Evolutionary conservation across 345 rosid species (phyloP), one percentile per base, ranked within the genome.

Genomic region (Euphorbia peplus): DNA sequence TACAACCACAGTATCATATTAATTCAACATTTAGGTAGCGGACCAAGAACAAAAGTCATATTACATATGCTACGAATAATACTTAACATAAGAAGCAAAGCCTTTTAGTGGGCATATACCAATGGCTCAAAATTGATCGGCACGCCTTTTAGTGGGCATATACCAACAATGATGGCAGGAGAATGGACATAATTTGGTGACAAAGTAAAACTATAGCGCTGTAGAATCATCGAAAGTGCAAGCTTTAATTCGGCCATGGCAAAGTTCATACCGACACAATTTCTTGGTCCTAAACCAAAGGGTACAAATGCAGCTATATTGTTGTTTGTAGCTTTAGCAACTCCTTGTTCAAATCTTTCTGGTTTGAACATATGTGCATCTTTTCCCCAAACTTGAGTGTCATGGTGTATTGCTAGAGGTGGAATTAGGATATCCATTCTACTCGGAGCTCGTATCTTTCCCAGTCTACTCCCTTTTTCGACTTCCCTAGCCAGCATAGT

Each of bases 181-280:
- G 75, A 74, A 67, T 81, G 82, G 41, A 75, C 74, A 65, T 75
- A 84, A 5, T 30, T 35, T 5, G 83, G 68, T 4, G 85, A 81
- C 22, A 79, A 53, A 13, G 61, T 68, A 70, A 84, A 67, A 7
- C 32, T 47, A 65, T 77, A 81, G 1, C 51, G 67, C 30, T 75
- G 78, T 1, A 81, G 79, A 16, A 84, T 79, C 83, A 84, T 79
- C 0, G 80, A 68, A 5, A 79, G 68, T 4, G 75, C 67, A 47
- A 75, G 67, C 72, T 81, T 81, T 9, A 66, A 47, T 64, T 77
- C 83, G 0, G 69, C 25, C 0, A 51, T 51, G 3, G 82, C 76
- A 22, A 84, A 80, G 67, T 66, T 78, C 64, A 67, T 30, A 5
- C 80, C 72, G 0, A 62, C 81, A n/a, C 74, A 83, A 41, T 5